Evolutionary conservation across 2,329 filamentous ascomycete genomes (phyloP).

Genomic region (Diaporthe destruens): DNA sequence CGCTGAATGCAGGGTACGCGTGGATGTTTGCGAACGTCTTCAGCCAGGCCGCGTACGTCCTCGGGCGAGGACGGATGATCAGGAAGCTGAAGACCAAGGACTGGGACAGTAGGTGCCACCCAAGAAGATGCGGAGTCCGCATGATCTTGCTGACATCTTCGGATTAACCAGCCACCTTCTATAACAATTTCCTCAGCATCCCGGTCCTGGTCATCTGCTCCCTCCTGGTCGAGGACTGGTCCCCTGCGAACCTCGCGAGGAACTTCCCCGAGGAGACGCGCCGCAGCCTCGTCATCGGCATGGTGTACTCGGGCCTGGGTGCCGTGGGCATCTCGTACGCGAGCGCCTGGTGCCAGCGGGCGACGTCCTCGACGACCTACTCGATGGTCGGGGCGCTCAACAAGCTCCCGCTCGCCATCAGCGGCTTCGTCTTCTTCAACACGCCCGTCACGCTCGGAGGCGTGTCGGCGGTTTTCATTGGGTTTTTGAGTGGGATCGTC

Average conservation of each 20-base stretch:
- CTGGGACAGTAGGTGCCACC: constrained; percentile 86
- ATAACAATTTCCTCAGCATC: constrained; percentile 98
- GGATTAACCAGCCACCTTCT: constrained; percentile 86
- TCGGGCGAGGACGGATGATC: constrained; percentile 97
- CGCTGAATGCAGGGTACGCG: constrained; percentile 92
- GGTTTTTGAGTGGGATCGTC: constrained; percentile 91
- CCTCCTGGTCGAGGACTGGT: constrained; percentile 92
- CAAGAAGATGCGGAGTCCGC: neutral
- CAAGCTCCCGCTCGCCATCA: constrained; percentile 95
- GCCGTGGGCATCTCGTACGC: constrained; percentile 99
- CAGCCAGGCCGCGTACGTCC: constrained; percentile 88
- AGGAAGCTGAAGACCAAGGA: constrained; percentile 99
- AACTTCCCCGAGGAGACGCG: constrained; percentile 90
- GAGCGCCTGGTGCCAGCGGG: constrained; percentile 97
- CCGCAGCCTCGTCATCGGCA: constrained; percentile 84
- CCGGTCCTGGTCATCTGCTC: constrained; percentile 88
- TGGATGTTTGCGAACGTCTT: constrained; percentile 99
- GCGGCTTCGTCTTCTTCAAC: constrained; percentile 93
- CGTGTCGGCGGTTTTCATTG: constrained; percentile 89
- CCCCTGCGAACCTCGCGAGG: constrained; percentile 79
- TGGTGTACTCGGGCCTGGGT: constrained; percentile 92
- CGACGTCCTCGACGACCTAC: constrained; percentile 98
- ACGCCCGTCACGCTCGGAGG: constrained; percentile 93
- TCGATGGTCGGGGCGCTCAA: constrained; percentile 98
- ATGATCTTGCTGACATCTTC: constrained; percentile 48